Percentiles rank a stretch among this genome's conserved stretches.
phyloP scores from a whole-genome alignment of 2,329 filamentous ascomycete species.

The Sarocladium strictum region DNA sequence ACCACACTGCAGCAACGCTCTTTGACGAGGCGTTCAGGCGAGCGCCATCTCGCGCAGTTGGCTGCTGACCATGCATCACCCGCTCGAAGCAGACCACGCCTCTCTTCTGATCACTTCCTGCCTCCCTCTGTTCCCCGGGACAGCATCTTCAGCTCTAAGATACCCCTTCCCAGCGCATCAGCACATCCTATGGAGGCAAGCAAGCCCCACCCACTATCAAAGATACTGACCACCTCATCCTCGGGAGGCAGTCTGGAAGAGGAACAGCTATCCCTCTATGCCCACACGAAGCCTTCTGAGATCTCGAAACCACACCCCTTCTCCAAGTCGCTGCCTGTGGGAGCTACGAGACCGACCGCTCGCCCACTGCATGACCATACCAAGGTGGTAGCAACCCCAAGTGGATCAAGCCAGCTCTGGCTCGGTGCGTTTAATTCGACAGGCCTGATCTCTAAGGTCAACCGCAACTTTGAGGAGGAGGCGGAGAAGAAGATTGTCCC shows the following conservation, averaged over 20 bases:
- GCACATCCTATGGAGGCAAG: conserved; percentile 27
- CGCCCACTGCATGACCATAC: conserved; percentile 23
- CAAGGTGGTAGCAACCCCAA: conserved; percentile 40
- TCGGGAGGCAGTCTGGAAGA: conserved; percentile 73
- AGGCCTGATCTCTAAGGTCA: conserved; percentile 90
- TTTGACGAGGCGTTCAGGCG: conserved; percentile 54
- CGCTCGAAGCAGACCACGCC: conserved; percentile 60
- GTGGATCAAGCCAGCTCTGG: conserved; percentile 52
- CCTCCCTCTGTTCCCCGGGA: conserved; percentile 57
- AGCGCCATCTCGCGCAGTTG: conserved; percentile 47
- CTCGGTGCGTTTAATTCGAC: conserved; percentile 90
- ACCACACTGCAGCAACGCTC: conserved; percentile 84
- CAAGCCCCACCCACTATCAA: conserved; percentile 73
- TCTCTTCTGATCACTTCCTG: conserved; percentile 74
- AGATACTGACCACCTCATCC: conserved; percentile 80
- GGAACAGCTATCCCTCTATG: conserved; percentile 43
- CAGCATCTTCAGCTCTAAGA: conserved; percentile 54
- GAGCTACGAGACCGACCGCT: conserved; percentile 28
- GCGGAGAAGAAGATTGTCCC: conserved; percentile 58
- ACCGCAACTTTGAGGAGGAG: conserved; percentile 70
- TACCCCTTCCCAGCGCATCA: conserved; percentile 45
- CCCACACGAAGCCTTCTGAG: conserved; percentile 22
- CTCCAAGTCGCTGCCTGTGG: conserved; percentile 32
- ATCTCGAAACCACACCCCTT: conserved; percentile 27
- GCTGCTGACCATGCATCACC: conserved; percentile 51